Percentiles rank a stretch among this genome's conserved stretches.
Conservation (phyloP, 805 yeast genomes). For the Candida boidinii region DNA sequence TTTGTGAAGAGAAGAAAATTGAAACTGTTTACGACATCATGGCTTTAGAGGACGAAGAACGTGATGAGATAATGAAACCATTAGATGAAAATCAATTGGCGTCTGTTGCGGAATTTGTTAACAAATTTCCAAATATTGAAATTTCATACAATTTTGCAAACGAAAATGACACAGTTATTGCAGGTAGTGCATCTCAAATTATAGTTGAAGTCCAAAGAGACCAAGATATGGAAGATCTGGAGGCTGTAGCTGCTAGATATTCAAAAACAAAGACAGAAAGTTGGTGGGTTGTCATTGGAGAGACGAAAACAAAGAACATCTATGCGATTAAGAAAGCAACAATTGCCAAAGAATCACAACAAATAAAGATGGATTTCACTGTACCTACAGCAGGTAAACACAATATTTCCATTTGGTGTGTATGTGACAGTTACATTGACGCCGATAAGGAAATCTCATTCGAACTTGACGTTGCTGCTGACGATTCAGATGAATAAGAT, state of each 20-base stretch:
- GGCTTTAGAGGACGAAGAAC: slow-evolving; percentile 56
- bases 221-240: slow-evolving; percentile 62
- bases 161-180: slow-evolving; percentile 29
- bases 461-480: slow-evolving; percentile 34
- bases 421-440: slow-evolving; percentile 88
- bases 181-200: slow-evolving; percentile 38
- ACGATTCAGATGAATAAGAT: slow-evolving; percentile 10
- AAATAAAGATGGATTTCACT: slow-evolving; percentile 43
- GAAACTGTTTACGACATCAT: slow-evolving; percentile 73
- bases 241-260: slow-evolving; percentile 49
- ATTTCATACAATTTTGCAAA: slow-evolving; percentile 45
- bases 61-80: slow-evolving; percentile 53
- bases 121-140: slow-evolving; percentile 83
- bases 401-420: slow-evolving; percentile 65
- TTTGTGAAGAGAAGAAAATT: slow-evolving; percentile 48
- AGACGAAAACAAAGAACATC: slow-evolving; percentile 45
- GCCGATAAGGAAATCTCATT: slow-evolving; percentile 77
- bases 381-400: slow-evolving; percentile 57
- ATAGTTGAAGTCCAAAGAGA: slow-evolving; percentile 52
- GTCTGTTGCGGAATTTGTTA: slow-evolving; percentile 79
- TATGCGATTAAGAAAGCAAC: slow-evolving; percentile 65
- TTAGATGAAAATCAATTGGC: slow-evolving; percentile 38
- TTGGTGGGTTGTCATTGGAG: slow-evolving; percentile 91
- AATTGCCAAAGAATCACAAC: slow-evolving; percentile 43
- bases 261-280: slow-evolving; percentile 56